Percentiles rank a stretch among this genome's conserved stretches.
Evolutionary conservation across 83 land plant genomes (phyloP).

Genomic region (Picea abies): DNA sequence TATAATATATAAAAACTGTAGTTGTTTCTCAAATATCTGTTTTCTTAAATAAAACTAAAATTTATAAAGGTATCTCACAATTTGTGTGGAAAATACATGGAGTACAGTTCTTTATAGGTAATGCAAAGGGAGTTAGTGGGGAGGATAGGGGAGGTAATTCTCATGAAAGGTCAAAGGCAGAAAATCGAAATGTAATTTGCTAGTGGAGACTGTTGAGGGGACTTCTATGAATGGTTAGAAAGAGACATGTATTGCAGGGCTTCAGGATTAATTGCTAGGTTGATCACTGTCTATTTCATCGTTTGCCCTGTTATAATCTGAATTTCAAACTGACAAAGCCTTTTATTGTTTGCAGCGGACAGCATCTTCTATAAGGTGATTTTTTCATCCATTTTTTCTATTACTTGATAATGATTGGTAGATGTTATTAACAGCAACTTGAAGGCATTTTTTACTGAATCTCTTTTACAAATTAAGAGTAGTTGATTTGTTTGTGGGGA

Average conservation of each 20-base stretch:
- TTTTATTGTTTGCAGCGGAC: slow-evolving; percentile 55
- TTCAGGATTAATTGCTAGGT: neutral
- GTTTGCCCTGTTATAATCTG: neutral
- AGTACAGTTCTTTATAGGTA: neutral
- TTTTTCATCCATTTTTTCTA: slow-evolving; percentile 10
- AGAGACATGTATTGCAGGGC: neutral
- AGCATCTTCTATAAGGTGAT: slow-evolving; percentile 64
- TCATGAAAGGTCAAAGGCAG: neutral
- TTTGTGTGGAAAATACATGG: neutral
- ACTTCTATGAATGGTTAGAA: neutral
- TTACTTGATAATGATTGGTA: neutral
- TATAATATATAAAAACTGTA: neutral
- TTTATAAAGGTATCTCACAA: neutral
- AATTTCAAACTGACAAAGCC: neutral
- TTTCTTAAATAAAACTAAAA: neutral
- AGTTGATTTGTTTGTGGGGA: neutral
- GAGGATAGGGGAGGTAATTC: slow-evolving; percentile 1
- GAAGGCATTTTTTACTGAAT: neutral
- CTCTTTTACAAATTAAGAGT: neutral
- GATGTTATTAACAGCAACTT: neutral
- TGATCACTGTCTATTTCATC: neutral
- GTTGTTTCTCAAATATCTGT: neutral
- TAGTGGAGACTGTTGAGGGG: neutral
- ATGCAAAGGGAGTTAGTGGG: neutral
- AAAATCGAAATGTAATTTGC: neutral